A percentile compares a stretch with the other conserved stretches of the same genome.
These are phyloP conservation scores for Hypericum perforatum DNA, from an alignment of 345 rosid species.

Conservation along the genomic window DNA sequence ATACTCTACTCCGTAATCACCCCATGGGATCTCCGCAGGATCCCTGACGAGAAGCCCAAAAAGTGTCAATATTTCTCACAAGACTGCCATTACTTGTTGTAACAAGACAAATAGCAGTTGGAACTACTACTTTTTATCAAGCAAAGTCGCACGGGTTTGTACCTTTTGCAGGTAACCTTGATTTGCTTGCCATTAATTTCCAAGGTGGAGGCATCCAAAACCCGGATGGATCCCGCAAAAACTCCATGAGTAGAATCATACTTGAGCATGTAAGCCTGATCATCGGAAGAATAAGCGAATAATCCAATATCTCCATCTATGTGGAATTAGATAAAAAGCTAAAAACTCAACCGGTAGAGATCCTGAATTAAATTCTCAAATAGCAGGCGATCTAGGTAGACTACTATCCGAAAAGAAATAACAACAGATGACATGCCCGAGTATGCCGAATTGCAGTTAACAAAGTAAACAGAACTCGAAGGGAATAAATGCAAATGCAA, in stretches of 20 bases:
- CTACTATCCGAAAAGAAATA: no score
- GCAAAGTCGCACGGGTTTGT: not conserved
- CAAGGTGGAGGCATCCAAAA: conserved; percentile 67
- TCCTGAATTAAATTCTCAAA: no score
- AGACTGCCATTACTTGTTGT: no score
- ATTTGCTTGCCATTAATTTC: conserved; percentile 85
- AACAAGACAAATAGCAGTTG: no score
- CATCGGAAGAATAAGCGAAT: conserved; percentile 3
- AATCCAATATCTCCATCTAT: conserved; percentile 2
- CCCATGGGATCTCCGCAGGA: conserved; percentile 98
- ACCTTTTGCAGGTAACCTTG: conserved; percentile 74
- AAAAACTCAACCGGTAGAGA: not conserved
- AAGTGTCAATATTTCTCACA: not conserved
- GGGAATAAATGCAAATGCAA: not conserved
- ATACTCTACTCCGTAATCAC: conserved; percentile 74
- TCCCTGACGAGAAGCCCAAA: conserved; percentile 37
- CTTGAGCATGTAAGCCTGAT: conserved; percentile 93
- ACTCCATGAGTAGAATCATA: conserved; percentile 96
- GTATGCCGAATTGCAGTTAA: no score
- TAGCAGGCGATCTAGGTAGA: no score
- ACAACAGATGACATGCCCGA: no score
- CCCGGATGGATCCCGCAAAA: conserved; percentile 63
- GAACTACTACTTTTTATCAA: no score
- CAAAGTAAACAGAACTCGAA: not conserved
- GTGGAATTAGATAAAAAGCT: not conserved